Evolutionary conservation across 2,329 filamentous ascomycete species (phyloP).

Genomic region (Davidsoniella neocaledoniae): DNA sequence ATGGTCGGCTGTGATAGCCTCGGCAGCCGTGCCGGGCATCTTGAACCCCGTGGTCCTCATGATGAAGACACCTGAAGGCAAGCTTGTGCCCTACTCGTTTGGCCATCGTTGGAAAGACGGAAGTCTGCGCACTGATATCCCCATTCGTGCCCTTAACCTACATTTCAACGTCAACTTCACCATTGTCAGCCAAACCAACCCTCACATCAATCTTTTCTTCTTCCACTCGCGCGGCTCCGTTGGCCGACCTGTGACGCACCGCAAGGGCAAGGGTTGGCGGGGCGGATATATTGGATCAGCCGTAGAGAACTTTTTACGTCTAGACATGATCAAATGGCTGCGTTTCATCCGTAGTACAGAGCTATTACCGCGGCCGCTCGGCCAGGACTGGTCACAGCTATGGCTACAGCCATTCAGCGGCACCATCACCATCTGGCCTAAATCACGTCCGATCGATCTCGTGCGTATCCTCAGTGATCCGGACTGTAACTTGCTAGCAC

Average conservation of each 20-base stretch:
- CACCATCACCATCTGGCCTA: slow-evolving; percentile 93
- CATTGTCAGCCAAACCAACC: slow-evolving; percentile 78
- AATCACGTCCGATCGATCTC: slow-evolving; percentile 63
- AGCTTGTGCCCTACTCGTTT: slow-evolving; percentile 77
- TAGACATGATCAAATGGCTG: slow-evolving; percentile 95
- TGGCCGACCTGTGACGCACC: slow-evolving; percentile 83
- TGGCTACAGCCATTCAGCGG: slow-evolving; percentile 93
- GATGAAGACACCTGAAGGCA: slow-evolving; percentile 68
- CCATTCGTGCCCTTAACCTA: slow-evolving; percentile 80
- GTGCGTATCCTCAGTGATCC: slow-evolving; percentile 76
- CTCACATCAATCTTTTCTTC: slow-evolving; percentile 97
- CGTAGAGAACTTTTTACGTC: slow-evolving; percentile 84
- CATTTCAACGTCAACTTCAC: slow-evolving; percentile 99
- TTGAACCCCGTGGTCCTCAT: slow-evolving; percentile 86
- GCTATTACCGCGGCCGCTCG: slow-evolving; percentile 71
- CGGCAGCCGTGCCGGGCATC: slow-evolving; percentile 88
- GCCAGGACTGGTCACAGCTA: slow-evolving; percentile 92
- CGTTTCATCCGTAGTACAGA: slow-evolving; percentile 88
- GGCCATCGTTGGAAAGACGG: slow-evolving; percentile 99
- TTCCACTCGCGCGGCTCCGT: slow-evolving; percentile 88
- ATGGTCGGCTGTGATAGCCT: slow-evolving; percentile 91
- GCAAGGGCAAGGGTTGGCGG: slow-evolving; percentile 84
- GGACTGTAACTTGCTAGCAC: slow-evolving; percentile 52
- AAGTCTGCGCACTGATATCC: slow-evolving; percentile 84
- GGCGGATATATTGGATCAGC: slow-evolving; percentile 89